Percentiles rank a stretch among this genome's conserved stretches.
These are phyloP conservation scores for Hydnomerulius pinastri DNA, from an alignment of 768 basidiomycete genomes.

Conservation along the genomic window DNA sequence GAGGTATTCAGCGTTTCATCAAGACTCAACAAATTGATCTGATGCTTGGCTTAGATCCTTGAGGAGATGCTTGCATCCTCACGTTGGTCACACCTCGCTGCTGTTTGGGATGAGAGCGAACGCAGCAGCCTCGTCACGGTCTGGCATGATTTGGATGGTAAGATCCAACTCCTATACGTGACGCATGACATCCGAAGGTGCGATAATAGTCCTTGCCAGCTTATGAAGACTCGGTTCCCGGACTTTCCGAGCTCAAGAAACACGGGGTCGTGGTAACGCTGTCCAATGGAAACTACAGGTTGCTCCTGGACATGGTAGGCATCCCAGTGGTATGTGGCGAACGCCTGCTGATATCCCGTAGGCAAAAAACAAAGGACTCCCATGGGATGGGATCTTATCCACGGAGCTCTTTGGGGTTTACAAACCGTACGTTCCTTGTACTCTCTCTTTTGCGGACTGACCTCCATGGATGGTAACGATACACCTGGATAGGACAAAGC, in stretches of 20 bases:
- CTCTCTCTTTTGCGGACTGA: not conserved
- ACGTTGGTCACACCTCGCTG: constrained; percentile 53
- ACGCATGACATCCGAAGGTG: too few relatives aligned
- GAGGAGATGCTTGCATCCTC: constrained; percentile 51
- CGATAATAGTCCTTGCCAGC: constrained; percentile 45
- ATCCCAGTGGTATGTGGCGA: not conserved
- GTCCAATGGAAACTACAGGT: constrained; percentile 64
- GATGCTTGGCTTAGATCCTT: constrained; percentile 45
- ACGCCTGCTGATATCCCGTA: constrained; percentile 19
- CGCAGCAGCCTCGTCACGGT: constrained; percentile 46
- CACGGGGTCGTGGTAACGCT: constrained; percentile 51
- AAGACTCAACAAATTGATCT: not conserved
- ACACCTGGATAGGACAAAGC: constrained; percentile 34
- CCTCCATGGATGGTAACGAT: not conserved
- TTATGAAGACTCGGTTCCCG: constrained; percentile 56
- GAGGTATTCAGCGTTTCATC: constrained; percentile 36
- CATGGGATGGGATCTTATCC: constrained; percentile 67
- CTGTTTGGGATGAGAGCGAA: constrained; percentile 43
- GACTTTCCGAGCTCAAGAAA: constrained; percentile 53
- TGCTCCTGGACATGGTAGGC: constrained; percentile 61
- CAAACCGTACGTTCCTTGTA: constrained; percentile 56
- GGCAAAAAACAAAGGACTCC: constrained; percentile 63
- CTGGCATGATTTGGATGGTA: constrained; percentile 66
- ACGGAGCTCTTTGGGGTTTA: constrained; percentile 59
- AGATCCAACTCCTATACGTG: not conserved